phyloP scores from a whole-genome alignment of 2,329 filamentous ascomycete species.

The Trichoderma sp. region DNA sequence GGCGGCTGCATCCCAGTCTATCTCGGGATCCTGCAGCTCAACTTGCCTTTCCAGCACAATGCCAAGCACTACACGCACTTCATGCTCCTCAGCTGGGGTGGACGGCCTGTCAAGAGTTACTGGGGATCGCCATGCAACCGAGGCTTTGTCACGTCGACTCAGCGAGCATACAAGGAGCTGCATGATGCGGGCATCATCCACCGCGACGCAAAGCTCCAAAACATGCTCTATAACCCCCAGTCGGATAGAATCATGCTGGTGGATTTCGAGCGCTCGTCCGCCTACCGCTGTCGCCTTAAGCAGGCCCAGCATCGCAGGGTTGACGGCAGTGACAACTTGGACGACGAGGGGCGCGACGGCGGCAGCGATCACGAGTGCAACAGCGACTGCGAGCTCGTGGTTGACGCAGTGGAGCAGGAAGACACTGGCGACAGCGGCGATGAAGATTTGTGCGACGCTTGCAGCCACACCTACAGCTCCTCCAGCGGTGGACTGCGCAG shows the following conservation, averaged over 20 bases:
- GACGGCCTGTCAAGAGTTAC: slow-evolving; percentile 23
- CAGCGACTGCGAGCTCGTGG: background rate
- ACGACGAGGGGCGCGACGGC: too few species aligned
- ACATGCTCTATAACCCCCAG: slow-evolving; percentile 39
- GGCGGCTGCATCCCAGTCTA: slow-evolving; percentile 42
- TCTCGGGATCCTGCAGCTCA: slow-evolving; percentile 38
- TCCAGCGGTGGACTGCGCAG: background rate
- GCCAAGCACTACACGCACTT: slow-evolving; percentile 38
- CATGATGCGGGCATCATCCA: slow-evolving; percentile 35
- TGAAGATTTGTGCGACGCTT: background rate
- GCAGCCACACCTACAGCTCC: background rate
- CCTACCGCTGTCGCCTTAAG: slow-evolving; percentile 27
- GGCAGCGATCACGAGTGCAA: too few species aligned
- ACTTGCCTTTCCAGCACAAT: slow-evolving; percentile 39
- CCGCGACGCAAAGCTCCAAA: slow-evolving; percentile 37
- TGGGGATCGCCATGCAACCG: background rate
- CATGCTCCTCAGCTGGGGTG: slow-evolving; percentile 41
- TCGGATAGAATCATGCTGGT: slow-evolving; percentile 37
- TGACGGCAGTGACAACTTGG: too few species aligned
- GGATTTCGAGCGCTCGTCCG: slow-evolving; percentile 39
- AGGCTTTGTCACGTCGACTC: slow-evolving; percentile 17
- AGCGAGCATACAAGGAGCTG: slow-evolving; percentile 18
- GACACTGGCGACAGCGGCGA: background rate
- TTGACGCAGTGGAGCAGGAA: background rate
- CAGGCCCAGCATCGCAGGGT: background rate